These are phyloP conservation scores for Gentiana macrophylla DNA, from an alignment of 257 asterid species.

Conservation along the genomic window DNA sequence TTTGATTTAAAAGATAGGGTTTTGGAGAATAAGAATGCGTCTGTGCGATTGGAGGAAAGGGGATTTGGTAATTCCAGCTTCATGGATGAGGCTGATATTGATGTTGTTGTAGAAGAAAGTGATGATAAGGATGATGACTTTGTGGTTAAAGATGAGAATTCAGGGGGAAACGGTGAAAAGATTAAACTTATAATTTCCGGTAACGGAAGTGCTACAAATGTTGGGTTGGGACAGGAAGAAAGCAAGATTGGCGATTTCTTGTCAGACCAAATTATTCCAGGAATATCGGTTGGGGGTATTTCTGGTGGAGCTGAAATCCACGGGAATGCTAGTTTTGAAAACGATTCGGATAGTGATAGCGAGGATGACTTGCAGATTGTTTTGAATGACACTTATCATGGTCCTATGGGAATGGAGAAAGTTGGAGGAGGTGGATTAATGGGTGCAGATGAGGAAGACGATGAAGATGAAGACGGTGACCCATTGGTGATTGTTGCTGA, in stretches of 20 bases:
- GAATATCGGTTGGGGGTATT: constrained; percentile 41
- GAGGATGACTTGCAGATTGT: constrained; percentile 79
- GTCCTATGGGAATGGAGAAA: constrained; percentile 47
- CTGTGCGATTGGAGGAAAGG: constrained; percentile 19
- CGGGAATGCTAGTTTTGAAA: constrained; percentile 30
- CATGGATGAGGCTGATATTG: constrained; percentile 48
- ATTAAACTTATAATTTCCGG: constrained; percentile 8
- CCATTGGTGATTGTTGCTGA: constrained; percentile 70
- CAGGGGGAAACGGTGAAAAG: constrained; percentile 9
- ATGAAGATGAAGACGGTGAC: constrained; percentile 72
- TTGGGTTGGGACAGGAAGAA: constrained; percentile 15
- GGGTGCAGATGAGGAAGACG: constrained; percentile 32
- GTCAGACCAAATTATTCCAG: constrained; percentile 36
- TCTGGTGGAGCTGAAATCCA: constrained; percentile 32
- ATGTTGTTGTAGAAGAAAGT: constrained; percentile 48
- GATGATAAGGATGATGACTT: constrained; percentile 43
- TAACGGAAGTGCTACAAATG: constrained; percentile 15
- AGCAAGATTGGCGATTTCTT: constrained; percentile 1
- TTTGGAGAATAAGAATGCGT: constrained; percentile 36
- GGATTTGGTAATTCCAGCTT: constrained; percentile 31
- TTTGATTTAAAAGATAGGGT: constrained; percentile 29
- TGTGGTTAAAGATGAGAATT: constrained; percentile 27
- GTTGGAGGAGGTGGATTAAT: too few relatives aligned
- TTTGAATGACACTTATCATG: constrained; percentile 48
- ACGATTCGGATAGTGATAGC: constrained; percentile 61